Base-by-base conservation (phyloP, 192 early-diverging fungal genomes). In the Spizellomyces punctatus region DNA sequence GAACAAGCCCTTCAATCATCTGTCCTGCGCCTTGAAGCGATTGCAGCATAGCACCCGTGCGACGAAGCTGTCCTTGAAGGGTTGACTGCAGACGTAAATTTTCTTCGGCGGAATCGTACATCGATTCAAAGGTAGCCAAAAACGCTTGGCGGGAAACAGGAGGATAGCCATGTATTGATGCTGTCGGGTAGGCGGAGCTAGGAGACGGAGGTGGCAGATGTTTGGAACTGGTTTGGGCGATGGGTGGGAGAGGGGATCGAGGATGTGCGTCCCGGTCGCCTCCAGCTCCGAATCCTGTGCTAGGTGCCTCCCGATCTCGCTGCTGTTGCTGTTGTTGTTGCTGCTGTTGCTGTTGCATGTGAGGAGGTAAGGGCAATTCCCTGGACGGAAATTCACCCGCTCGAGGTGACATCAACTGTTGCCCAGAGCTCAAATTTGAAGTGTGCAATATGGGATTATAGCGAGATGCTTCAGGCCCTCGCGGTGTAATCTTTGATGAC, bases 1-100 rank as follows among this genome's bases (percentile, higher is more conserved):
- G 78, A n/a, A 94, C 90, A 42, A 94, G 82, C 16, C 85, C 87
- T 77, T 94, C 92, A 47, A 94, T 90, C 88, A 91, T 91, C 8
- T 85, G 83, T 5, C 87, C 88, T n/a, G 80, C 81, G 0, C 88
- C 76, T 71, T 92, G 91, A 43, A 94, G 81, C 5, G 91, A 91
- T 63, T 92, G 90, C 36, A 94, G 82, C 41, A 94, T 76, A 9
- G 89, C 79, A 0, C 85, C 76, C 7, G 90, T 88, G 59, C 87
- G 84, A 21, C 92, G 80, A 61, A 94, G 86, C 77, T 94, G 91
- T 54, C 91, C 91, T 72, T 91, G 88, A 61, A 94, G 79, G 45
- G 89, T 89, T 56, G 79, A 67, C 64, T 87, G 85, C 19, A 94
- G 79, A 1, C 81, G 82, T 16, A 81, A 76, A 4, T 85, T 81